Evolutionary conservation across 108 stramenopile genomes (phyloP), one percentile per base, ranked within the genome.

Genomic region (Aurantiochytrium sp.): DNA sequence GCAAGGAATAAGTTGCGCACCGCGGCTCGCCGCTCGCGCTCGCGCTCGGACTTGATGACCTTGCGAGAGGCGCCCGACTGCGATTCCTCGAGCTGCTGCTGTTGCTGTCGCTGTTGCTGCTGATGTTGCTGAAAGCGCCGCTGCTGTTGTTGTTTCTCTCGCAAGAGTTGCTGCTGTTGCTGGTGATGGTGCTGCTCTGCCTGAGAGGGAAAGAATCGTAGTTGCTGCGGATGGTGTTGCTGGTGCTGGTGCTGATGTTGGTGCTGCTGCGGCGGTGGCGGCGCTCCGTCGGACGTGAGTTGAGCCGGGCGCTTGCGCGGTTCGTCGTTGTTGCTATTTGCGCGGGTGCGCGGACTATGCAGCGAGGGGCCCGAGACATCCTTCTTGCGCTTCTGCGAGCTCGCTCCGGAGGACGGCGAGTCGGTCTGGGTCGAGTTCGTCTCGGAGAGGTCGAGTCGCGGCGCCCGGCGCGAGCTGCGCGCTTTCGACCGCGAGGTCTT

Each of bases 11-110:
- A 21, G n/a, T 83, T 83, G 5, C 73, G 73, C 12, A 83, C 49
- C n/a, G 73, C 49, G 44, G 73, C 73, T 8, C 73, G 44, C 18
- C 73, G 73, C 73, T 83, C 73, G 49, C 73, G 73, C 73, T 83
- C 73, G n/a, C 73, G 44, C 73, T 83, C 73, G 10, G 73, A 83
- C 25, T 83, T 83, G 47, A 83, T 45, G 10, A 8, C 49, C 49
- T 83, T 64, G 12, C 60, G 60, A 21, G 25, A 35, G 19, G n/a
- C 5, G 25, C 29, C 35, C 35, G 60, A 35, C 60, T 25, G 60
- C 0, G 5, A 5, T 12, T 55, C 19, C 60, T 64, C 60, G 60
- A 64, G 60, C 25, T 35, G 0, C 60, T 35, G 60, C 60, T 64
- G 60, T 5, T 21, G 35, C 60, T 64, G 60, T 6, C 12, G 60